phyloP scores from a whole-genome alignment of 768 basidiomycete genomes.

The Suillus luteus region DNA sequence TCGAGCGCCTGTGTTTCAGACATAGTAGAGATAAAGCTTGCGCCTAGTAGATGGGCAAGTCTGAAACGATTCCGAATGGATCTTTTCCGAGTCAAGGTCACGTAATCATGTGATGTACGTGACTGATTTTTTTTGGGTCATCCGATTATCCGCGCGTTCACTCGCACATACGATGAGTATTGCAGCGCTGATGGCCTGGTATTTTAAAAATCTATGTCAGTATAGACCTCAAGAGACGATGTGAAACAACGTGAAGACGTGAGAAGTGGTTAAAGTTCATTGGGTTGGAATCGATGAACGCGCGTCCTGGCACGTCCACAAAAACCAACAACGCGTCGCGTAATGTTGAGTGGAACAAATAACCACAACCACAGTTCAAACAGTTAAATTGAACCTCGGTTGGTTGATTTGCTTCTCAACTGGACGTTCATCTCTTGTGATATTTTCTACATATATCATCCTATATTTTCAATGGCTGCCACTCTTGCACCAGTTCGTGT shows the following conservation, averaged over 20 bases:
- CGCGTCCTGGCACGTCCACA: conserved; percentile 16
- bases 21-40: conserved; percentile 4
- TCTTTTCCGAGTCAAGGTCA: not conserved
- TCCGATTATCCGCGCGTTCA: not conserved
- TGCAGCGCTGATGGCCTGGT: not conserved
- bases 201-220: not conserved
- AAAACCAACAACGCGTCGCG: conserved; percentile 42
- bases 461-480: conserved; percentile 26
- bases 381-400: conserved; percentile 22
- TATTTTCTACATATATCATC: conserved; percentile 6
- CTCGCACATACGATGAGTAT: not conserved
- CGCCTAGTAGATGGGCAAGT: not conserved
- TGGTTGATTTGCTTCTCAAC: not conserved
- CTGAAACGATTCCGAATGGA: too few relatives aligned
- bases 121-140: conserved; percentile 2
- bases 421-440: conserved; percentile 10
- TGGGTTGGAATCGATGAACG: not conserved
- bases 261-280: not conserved
- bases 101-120: not conserved
- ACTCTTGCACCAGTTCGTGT: conserved; percentile 20
- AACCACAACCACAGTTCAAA: conserved; percentile 25
- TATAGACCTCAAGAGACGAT: not conserved
- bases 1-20: not conserved
- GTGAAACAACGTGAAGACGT: conserved; percentile 1
- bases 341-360: conserved; percentile 31